Percentiles rank a stretch among this genome's conserved stretches.
These are phyloP conservation scores for Collybiopsis luxurians DNA, from an alignment of 768 basidiomycete species.

Conservation along the genomic window DNA sequence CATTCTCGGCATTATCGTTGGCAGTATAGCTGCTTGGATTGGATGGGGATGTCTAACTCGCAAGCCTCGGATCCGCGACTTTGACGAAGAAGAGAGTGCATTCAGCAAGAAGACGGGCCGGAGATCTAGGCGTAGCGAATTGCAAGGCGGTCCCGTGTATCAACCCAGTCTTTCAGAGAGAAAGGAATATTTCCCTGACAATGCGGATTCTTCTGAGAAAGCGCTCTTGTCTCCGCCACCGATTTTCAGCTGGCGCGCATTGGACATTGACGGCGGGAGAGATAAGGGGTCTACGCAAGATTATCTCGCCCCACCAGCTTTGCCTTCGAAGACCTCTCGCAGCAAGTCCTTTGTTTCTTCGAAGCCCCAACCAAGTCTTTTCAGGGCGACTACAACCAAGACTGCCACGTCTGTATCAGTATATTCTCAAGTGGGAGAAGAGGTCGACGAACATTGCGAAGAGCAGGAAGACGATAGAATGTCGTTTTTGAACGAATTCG, in stretches of 20 bases:
- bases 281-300: not conserved
- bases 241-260: not conserved
- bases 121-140: constrained; percentile 3
- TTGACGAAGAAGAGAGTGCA: not conserved
- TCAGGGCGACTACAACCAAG: constrained; percentile 6
- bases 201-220: not conserved
- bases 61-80: constrained; percentile 7
- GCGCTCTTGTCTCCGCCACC: not conserved
- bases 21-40: constrained; percentile 15
- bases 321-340: not conserved
- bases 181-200: not conserved
- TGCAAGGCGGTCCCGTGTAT: constrained; percentile 14
- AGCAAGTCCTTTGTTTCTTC: not conserved
- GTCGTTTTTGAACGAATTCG: constrained; percentile 12
- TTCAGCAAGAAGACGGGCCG: not conserved
- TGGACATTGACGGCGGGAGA: not conserved
- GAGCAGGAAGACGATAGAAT: not conserved
- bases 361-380: not conserved
- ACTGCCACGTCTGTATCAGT: constrained; percentile 11
- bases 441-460: constrained; percentile 3
- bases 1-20: constrained; percentile 14
- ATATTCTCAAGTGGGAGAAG: constrained; percentile 14
- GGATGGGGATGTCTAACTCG: constrained; percentile 14
- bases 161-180: constrained; percentile 5
- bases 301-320: not conserved